These are phyloP conservation scores for Lachnellula subtilissima DNA, from an alignment of 2,329 filamentous ascomycete genomes.

Conservation along the genomic window DNA sequence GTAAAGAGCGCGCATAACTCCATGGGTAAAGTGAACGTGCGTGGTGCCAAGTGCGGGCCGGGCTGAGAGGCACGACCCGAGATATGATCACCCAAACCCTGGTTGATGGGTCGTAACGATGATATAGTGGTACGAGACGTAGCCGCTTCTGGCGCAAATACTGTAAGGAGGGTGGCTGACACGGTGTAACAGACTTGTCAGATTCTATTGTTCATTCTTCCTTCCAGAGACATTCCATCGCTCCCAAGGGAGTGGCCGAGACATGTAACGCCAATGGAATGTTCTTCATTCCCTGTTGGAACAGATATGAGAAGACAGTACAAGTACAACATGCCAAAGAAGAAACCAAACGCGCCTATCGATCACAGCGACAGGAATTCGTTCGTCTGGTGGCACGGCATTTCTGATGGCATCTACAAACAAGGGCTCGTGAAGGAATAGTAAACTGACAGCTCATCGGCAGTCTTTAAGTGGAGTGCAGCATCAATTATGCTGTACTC, in stretches of 20 bases:
- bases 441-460: not conserved
- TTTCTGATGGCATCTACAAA: not conserved
- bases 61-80: constrained; percentile 23
- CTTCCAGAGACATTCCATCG: constrained; percentile 10
- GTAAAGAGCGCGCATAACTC: constrained; percentile 1
- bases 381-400: not conserved
- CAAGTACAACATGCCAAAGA: not conserved
- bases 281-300: not conserved
- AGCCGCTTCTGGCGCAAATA: constrained; percentile 16
- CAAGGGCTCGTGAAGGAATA: not conserved
- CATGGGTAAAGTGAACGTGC: constrained; percentile 15
- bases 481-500: not conserved
- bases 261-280: constrained; percentile 5
- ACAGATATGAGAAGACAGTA: not conserved
- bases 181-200: constrained; percentile 1
- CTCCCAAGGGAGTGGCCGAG: constrained; percentile 1
- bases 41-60: constrained; percentile 15
- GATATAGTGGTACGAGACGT: constrained; percentile 5
- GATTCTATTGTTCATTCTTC: constrained; percentile 9
- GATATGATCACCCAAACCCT: constrained; percentile 23
- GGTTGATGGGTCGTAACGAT: constrained; percentile 14
- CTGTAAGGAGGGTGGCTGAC: constrained; percentile 9
- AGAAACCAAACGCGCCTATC: not conserved
- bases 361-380: not conserved
- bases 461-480: not conserved